phyloP scores from a whole-genome alignment of 225 moss, liverwort and hornwort genomes.

The Physcomitrium patens region DNA sequence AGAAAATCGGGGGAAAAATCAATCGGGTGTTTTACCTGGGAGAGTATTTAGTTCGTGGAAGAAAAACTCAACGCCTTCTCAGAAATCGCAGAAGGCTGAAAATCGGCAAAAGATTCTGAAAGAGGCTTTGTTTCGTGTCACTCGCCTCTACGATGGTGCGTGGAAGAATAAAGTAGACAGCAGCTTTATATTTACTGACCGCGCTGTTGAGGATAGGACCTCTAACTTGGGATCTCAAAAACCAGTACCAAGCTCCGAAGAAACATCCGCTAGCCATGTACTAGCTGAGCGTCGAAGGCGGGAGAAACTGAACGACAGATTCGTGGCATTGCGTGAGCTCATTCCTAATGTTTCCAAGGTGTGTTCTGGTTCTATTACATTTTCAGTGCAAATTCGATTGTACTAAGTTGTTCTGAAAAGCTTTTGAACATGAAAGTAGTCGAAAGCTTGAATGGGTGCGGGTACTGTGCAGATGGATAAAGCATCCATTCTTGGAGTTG shows the following conservation, averaged over 20 bases:
- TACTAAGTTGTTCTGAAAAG: no score
- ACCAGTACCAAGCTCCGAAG: conserved; percentile 55
- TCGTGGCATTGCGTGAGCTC: conserved; percentile 83
- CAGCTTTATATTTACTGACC: conserved; percentile 32
- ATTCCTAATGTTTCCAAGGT: conserved; percentile 96
- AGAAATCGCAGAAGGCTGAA: conserved; percentile 31
- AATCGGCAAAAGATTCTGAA: conserved; percentile 75
- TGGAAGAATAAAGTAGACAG: conserved; percentile 50
- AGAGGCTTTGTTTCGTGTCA: conserved; percentile 63
- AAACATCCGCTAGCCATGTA: conserved; percentile 86
- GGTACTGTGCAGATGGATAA: conserved; percentile 86
- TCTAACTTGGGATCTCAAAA: conserved; percentile 51
- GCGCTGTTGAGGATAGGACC: conserved; percentile 29
- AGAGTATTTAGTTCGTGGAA: conserved; percentile 73
- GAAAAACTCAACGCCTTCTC: conserved; percentile 26
- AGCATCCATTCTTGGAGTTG: conserved; percentile 93
- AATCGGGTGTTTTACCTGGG: conserved; percentile 5
- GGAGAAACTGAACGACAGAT: conserved; percentile 92
- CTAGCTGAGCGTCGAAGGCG: conserved; percentile 87
- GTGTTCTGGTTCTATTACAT: background rate
- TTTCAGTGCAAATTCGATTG: no score
- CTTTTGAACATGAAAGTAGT: background rate
- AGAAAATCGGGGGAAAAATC: conserved; percentile 23
- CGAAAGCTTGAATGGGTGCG: conserved; percentile 9
- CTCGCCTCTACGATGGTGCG: conserved; percentile 50